Percentiles rank a stretch among this genome's conserved stretches.
Conservation (phyloP, 805 yeast genomes). For the Cyberlindnera misumaiensis region DNA sequence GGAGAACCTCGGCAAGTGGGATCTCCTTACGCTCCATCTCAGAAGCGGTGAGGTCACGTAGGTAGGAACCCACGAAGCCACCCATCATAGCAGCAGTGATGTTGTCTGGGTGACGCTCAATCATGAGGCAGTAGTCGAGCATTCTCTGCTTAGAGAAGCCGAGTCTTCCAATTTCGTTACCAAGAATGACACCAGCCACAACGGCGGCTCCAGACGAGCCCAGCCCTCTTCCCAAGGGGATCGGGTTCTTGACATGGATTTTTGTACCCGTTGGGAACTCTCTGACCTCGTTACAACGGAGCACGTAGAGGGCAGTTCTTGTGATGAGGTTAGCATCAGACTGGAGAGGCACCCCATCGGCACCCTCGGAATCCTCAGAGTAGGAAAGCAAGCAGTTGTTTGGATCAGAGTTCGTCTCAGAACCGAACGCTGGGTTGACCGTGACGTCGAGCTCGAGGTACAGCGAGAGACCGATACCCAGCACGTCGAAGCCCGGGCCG, state of each 20-base stretch:
- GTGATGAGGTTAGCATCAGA: slow-evolving; percentile 84
- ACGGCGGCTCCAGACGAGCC: slow-evolving; percentile 99
- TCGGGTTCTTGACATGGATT: slow-evolving; percentile 79
- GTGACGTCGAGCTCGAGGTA: slow-evolving; percentile 64
- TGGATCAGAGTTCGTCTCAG: slow-evolving; percentile 49
- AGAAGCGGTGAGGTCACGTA: slow-evolving; percentile 67
- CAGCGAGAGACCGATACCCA: slow-evolving; percentile 82
- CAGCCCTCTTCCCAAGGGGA: slow-evolving; percentile 93
- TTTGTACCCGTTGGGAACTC: slow-evolving; percentile 80
- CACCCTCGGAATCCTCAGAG: slow-evolving; percentile 68
- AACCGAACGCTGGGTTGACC: slow-evolving; percentile 44
- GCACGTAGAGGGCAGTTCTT: slow-evolving; percentile 84
- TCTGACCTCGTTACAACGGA: slow-evolving; percentile 73
- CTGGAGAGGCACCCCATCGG: slow-evolving; percentile 67
- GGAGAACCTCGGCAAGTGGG: slow-evolving; percentile 79
- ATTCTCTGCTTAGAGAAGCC: slow-evolving; percentile 71
- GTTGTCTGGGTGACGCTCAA: slow-evolving; percentile 97
- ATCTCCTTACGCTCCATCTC: slow-evolving; percentile 74
- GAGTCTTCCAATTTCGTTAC: slow-evolving; percentile 74
- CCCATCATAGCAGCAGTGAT: slow-evolving; percentile 99
- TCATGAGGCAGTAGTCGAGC: slow-evolving; percentile 92
- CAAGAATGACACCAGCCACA: slow-evolving; percentile 91
- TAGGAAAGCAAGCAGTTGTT: slow-evolving; percentile 65
- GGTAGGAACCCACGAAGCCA: slow-evolving; percentile 93
- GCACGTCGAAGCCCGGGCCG: slow-evolving; percentile 97